A percentile compares a stretch with the other conserved stretches of the same genome.
phyloP scores from a whole-genome alignment of 352 stramenopile species.

The Globisporangium takayamanum region DNA sequence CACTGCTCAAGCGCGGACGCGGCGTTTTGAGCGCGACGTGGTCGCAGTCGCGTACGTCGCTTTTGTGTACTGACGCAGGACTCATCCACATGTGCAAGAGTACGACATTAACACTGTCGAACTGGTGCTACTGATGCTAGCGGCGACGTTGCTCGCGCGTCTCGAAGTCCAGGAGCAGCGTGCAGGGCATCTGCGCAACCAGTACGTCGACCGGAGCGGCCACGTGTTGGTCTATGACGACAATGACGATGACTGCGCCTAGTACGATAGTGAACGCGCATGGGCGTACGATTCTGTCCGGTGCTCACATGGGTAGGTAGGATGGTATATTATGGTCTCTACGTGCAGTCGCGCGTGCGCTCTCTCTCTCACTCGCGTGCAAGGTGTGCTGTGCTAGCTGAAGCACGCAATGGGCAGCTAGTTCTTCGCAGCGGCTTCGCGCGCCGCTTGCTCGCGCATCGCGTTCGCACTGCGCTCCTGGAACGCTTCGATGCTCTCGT shows the following conservation, averaged over 20 bases:
- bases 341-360: background rate
- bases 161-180: constrained; percentile 44
- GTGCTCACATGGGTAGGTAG: constrained; percentile 11
- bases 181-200: constrained; percentile 45
- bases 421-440: constrained; percentile 38
- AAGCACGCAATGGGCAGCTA: background rate
- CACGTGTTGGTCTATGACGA: constrained; percentile 45
- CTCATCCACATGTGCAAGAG: background rate
- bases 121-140: constrained; percentile 11
- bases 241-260: constrained; percentile 13
- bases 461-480: constrained; percentile 67
- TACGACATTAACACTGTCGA: constrained; percentile 3
- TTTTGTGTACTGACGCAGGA: background rate
- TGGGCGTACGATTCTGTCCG: too few relatives aligned
- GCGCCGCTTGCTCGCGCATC: constrained; percentile 70
- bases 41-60: constrained; percentile 44
- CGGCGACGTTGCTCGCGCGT: constrained; percentile 33
- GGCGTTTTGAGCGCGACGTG: constrained; percentile 39
- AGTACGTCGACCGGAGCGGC: constrained; percentile 47
- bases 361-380: background rate
- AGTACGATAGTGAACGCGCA: too few relatives aligned
- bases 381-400: background rate
- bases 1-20: constrained; percentile 31
- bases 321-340: constrained; percentile 15
- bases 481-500: constrained; percentile 67